Conservation (phyloP, 164 flowering plant genomes). For the Nymphaea colorata region DNA sequence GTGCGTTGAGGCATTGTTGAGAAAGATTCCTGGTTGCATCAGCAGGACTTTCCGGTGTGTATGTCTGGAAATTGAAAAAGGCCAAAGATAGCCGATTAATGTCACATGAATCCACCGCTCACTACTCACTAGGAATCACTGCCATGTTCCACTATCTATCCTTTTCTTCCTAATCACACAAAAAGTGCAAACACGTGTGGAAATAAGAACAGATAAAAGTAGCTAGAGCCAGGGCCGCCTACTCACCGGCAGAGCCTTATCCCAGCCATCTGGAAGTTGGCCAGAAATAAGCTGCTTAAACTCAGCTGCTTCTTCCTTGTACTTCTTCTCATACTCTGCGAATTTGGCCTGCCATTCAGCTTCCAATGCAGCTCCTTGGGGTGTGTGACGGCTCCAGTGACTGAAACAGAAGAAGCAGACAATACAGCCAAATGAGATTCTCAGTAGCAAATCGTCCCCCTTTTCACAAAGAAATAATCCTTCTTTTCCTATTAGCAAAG, state of each 20-base stretch:
- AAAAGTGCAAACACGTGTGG: too few relatives aligned
- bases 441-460: neutral
- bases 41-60: conserved; percentile 85
- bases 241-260: conserved; percentile 95
- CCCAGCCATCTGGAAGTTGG: conserved; percentile 88
- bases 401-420: conserved; percentile 20
- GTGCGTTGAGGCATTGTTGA: conserved; percentile 72
- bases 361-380: conserved; percentile 79
- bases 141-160: too few relatives aligned
- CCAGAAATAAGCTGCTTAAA: conserved; percentile 58
- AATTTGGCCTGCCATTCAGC: conserved; percentile 93
- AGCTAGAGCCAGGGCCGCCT: conserved; percentile 45
- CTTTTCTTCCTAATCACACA: too few relatives aligned
- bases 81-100: neutral
- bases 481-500: neutral
- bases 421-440: neutral
- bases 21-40: conserved; percentile 95
- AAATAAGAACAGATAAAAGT: too few relatives aligned
- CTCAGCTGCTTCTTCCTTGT: conserved; percentile 77
- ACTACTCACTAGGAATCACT: too few relatives aligned
- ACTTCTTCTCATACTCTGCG: conserved; percentile 88
- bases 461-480: neutral
- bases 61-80: conserved; percentile 36
- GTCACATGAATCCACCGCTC: too few relatives aligned
- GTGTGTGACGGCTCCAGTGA: conserved; percentile 90